A percentile compares a stretch with the other conserved stretches of the same genome.
Evolutionary conservation across 345 rosid genomes (phyloP).

Genomic region (Hibiscus syriacus): DNA sequence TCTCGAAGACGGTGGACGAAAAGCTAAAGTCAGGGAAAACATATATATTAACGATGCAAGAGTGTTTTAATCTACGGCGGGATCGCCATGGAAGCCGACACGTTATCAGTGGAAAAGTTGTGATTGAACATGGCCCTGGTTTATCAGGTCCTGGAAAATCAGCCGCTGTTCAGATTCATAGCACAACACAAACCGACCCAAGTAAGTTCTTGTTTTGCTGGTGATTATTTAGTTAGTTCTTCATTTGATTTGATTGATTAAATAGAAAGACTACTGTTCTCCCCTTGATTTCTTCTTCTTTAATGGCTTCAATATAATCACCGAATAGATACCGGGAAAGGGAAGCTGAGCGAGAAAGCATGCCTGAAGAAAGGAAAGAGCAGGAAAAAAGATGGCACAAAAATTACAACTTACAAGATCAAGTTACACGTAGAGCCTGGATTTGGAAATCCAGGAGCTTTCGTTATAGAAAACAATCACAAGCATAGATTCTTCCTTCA

Average conservation of each 20-base stretch:
- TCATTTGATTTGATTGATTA: neutral
- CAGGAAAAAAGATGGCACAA: slow-evolving; percentile 22
- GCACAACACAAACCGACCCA: slow-evolving; percentile 33
- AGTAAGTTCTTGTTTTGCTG: slow-evolving; percentile 27
- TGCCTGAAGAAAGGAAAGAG: slow-evolving; percentile 32
- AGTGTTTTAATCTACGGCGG: too few relatives aligned
- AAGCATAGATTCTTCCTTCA: slow-evolving; percentile 44
- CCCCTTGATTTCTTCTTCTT: neutral
- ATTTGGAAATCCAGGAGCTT: slow-evolving; percentile 52
- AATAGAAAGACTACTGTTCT: neutral
- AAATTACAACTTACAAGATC: slow-evolving; percentile 23
- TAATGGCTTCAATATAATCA: neutral
- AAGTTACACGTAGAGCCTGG: slow-evolving; percentile 29
- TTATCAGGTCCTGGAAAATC: slow-evolving; percentile 47
- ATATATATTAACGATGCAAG: neutral
- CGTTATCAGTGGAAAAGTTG: slow-evolving; percentile 32
- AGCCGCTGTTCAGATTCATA: slow-evolving; percentile 34
- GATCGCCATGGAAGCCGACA: neutral
- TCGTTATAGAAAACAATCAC: slow-evolving; percentile 34
- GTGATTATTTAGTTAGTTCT: neutral
- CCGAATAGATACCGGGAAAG: slow-evolving; percentile 18
- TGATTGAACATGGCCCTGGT: slow-evolving; percentile 24
- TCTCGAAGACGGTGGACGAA: too few relatives aligned
- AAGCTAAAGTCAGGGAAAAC: too few relatives aligned
- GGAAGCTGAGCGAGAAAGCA: slow-evolving; percentile 36